phyloP scores from a whole-genome alignment of 805 yeast species.

The Lipomyces starkeyi region DNA sequence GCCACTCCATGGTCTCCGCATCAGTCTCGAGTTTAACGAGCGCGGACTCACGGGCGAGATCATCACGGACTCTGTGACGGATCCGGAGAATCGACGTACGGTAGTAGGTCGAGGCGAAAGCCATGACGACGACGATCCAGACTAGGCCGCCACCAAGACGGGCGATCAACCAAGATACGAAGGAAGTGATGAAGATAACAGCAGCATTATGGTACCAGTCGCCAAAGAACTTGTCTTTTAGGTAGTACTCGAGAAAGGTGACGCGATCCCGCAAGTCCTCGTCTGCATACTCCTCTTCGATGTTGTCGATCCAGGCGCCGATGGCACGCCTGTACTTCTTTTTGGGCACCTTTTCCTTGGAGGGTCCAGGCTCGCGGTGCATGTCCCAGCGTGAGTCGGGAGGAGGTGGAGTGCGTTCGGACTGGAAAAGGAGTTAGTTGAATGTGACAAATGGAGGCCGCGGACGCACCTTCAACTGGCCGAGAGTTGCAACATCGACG shows the following conservation, averaged over 20 bases:
- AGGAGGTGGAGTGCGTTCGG: slow-evolving; percentile 26
- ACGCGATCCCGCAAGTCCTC: slow-evolving; percentile 50
- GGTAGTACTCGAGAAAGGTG: slow-evolving; percentile 73
- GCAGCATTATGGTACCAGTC: slow-evolving; percentile 97
- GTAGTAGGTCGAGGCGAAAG: slow-evolving; percentile 70
- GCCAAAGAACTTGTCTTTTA: slow-evolving; percentile 81
- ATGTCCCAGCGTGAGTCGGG: slow-evolving; percentile 30
- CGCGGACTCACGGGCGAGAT: slow-evolving; percentile 84
- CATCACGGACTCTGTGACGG: slow-evolving; percentile 74
- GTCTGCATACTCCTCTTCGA: slow-evolving; percentile 21
- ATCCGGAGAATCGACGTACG: slow-evolving; percentile 83
- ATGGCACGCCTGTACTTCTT: slow-evolving; percentile 7
- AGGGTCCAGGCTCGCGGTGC: slow-evolving; percentile 27
- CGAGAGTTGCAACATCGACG: slow-evolving; percentile 29
- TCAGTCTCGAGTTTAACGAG: slow-evolving; percentile 83
- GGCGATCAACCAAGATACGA: slow-evolving; percentile 80
- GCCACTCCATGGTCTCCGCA: slow-evolving; percentile 95
- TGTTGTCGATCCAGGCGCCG: slow-evolving; percentile 29
- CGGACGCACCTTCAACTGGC: slow-evolving; percentile 20
- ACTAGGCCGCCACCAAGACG: slow-evolving; percentile 77
- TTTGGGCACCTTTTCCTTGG: slow-evolving; percentile 1
- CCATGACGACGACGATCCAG: slow-evolving; percentile 74
- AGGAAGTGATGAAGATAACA: slow-evolving; percentile 66
- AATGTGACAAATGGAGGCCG: neutral
- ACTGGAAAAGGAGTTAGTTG: slow-evolving; percentile 9